These are phyloP conservation scores for Tulasnella sp. DNA, from an alignment of 768 basidiomycete species.

Conservation along the genomic window DNA sequence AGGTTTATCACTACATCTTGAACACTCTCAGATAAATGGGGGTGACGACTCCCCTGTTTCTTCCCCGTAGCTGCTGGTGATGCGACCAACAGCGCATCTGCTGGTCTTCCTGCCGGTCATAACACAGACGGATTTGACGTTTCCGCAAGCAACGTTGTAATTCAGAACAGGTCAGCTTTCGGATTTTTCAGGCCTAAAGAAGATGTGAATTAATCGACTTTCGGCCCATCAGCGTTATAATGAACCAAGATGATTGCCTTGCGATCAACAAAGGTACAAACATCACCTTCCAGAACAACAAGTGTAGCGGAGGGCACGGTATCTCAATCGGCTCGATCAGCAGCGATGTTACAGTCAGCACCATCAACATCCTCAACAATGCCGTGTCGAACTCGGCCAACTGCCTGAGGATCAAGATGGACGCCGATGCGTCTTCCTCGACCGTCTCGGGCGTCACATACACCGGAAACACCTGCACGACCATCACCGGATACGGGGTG, in stretches of 20 bases:
- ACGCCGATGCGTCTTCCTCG: constrained; percentile 19
- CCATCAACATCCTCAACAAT: constrained; percentile 41
- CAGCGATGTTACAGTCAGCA: constrained; percentile 36
- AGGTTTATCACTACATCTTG: constrained; percentile 18
- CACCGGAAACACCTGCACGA: constrained; percentile 37
- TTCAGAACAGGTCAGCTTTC: constrained; percentile 13
- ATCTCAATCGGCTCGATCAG: constrained; percentile 52
- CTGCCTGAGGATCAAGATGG: constrained; percentile 43
- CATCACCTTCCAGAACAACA: constrained; percentile 36
- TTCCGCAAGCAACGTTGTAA: constrained; percentile 16
- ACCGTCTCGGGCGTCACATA: constrained; percentile 21
- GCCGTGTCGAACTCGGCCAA: constrained; percentile 37
- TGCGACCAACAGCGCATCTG: constrained; percentile 40
- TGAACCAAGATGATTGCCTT: constrained; percentile 47
- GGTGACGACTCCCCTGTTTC: not conserved
- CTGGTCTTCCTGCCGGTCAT: constrained; percentile 33
- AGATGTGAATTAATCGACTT: constrained; percentile 9
- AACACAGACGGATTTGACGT: constrained; percentile 25
- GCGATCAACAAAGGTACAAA: constrained; percentile 36
- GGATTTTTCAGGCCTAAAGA: not conserved
- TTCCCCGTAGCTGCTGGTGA: constrained; percentile 51
- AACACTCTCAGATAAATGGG: not conserved
- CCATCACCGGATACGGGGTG: constrained; percentile 35
- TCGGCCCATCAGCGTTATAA: constrained; percentile 15
- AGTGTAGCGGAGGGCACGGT: constrained; percentile 50